These are phyloP conservation scores for Penicillium robsamsonii DNA, from an alignment of 495 filamentous ascomycete species.

Conservation along the genomic window DNA sequence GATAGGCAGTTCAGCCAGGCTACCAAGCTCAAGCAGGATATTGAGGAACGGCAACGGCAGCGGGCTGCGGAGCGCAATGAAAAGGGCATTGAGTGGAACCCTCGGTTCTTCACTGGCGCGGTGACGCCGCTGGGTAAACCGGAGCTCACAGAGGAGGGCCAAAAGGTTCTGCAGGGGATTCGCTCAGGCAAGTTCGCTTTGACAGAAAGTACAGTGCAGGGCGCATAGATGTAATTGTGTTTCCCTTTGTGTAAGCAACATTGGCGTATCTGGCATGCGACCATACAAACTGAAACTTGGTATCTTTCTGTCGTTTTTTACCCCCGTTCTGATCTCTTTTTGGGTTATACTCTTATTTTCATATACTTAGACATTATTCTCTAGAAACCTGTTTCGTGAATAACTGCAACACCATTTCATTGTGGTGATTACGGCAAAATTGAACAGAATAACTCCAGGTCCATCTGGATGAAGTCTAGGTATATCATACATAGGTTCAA, in stretches of 20 bases:
- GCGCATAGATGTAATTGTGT: constrained; percentile 35
- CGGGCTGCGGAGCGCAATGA: constrained; percentile 76
- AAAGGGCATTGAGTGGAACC: constrained; percentile 67
- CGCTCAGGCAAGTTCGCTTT: constrained; percentile 59
- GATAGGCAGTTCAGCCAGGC: constrained; percentile 80
- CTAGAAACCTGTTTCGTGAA: constrained; percentile 17
- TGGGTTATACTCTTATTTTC: constrained; percentile 1
- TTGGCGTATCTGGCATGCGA: constrained; percentile 36
- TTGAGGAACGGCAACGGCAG: constrained; percentile 85
- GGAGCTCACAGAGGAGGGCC: constrained; percentile 74
- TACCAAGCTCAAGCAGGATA: constrained; percentile 81
- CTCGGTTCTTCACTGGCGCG: constrained; percentile 82
- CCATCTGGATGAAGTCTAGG: not conserved
- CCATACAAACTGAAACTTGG: constrained; percentile 17
- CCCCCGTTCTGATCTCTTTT: not conserved
- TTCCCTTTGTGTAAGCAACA: constrained; percentile 11
- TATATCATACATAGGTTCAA: constrained; percentile 1
- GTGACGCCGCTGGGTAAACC: constrained; percentile 75
- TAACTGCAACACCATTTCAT: constrained; percentile 7
- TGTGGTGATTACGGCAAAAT: not conserved
- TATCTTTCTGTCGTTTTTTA: constrained; percentile 10
- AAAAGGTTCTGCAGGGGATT: constrained; percentile 64
- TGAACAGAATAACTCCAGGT: not conserved
- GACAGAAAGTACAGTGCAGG: constrained; percentile 45
- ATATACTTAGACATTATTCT: constrained; percentile 23